Percentiles rank a stretch among this genome's conserved stretches.
Evolutionary conservation across 108 stramenopile species (phyloP).

Genomic region (Skeletonema grethae): DNA sequence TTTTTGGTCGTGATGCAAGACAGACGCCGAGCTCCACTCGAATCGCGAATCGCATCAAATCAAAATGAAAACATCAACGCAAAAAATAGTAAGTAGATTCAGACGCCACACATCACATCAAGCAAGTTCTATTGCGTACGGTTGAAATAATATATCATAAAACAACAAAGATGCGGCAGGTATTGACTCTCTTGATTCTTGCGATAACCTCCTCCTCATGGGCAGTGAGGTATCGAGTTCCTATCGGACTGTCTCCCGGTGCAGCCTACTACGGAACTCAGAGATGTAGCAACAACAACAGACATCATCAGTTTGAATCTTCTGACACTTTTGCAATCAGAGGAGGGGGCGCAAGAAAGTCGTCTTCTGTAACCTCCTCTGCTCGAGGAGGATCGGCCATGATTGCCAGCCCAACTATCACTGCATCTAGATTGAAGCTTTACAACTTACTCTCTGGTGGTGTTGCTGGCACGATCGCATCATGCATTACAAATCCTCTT

Average conservation of each 20-base stretch:
- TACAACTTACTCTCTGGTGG: slow-evolving; percentile 83
- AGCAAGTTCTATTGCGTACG: too few relatives aligned
- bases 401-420: slow-evolving; percentile 56
- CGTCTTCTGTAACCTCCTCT: background rate
- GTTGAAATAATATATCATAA: background rate
- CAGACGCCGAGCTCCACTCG: too few relatives aligned
- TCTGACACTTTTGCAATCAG: background rate
- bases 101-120: too few relatives aligned
- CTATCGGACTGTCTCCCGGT: slow-evolving; percentile 1
- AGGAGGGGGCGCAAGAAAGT: background rate
- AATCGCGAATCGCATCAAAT: too few relatives aligned
- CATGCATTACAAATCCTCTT: slow-evolving; percentile 80
- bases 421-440: slow-evolving; percentile 62
- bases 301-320: slow-evolving; percentile 1
- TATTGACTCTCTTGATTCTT: background rate
- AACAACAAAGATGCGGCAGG: background rate
- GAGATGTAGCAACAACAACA: background rate
- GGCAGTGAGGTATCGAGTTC: slow-evolving; percentile 4
- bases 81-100: too few relatives aligned
- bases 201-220: background rate
- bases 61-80: too few relatives aligned
- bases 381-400: slow-evolving; percentile 37
- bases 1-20: too few relatives aligned
- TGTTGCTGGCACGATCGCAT: slow-evolving; percentile 79
- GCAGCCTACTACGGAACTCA: background rate